A percentile compares a stretch with the other conserved stretches of the same genome.
Evolutionary conservation across 177 flowering plant species (phyloP).

Genomic region (Vitis hybrid): DNA sequence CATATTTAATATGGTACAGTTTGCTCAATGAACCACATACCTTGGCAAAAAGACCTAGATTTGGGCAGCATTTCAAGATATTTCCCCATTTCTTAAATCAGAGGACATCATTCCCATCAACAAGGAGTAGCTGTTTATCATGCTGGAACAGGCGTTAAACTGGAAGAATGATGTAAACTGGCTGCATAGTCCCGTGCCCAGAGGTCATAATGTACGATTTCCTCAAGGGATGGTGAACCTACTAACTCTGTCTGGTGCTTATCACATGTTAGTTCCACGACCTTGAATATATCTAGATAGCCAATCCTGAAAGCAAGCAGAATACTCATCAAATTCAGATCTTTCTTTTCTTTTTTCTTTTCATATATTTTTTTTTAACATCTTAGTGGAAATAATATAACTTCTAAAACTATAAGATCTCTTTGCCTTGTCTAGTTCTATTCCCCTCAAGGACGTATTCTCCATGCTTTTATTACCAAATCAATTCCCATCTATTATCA

Average conservation of each 20-base stretch:
- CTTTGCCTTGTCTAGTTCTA: no score
- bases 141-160: slow-evolving; percentile 58
- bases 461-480: no score
- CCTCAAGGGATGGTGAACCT: slow-evolving; percentile 75
- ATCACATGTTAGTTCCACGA: slow-evolving; percentile 87
- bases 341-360: no score
- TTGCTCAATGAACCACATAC: neutral
- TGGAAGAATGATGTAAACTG: slow-evolving; percentile 38
- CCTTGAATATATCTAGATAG: slow-evolving; percentile 90
- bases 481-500: no score
- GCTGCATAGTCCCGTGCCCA: slow-evolving; percentile 93
- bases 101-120: neutral
- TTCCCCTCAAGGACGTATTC: no score
- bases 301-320: slow-evolving; percentile 59
- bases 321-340: slow-evolving; percentile 14
- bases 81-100: neutral
- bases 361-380: no score
- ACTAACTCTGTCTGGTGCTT: slow-evolving; percentile 76
- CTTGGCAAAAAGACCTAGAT: neutral
- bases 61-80: neutral
- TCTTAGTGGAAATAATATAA: no score
- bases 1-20: neutral
- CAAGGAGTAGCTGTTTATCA: slow-evolving; percentile 19
- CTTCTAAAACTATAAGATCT: no score
- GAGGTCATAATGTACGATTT: slow-evolving; percentile 84